Percentiles rank a stretch among this genome's conserved stretches.
Evolutionary conservation across 805 yeast species (phyloP).

Genomic region (Wickerhamomyces silvicola): DNA sequence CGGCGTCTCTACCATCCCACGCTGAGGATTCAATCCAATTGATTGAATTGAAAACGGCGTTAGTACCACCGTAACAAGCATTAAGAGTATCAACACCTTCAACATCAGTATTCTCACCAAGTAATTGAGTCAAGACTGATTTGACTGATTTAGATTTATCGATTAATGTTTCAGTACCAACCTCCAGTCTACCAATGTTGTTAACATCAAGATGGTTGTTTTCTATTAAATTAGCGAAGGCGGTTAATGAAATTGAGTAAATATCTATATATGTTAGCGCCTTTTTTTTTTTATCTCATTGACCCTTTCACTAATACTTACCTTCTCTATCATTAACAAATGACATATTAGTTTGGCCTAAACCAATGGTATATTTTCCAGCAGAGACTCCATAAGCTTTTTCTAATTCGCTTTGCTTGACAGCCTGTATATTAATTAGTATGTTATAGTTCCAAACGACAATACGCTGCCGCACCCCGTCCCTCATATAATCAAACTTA

Average conservation of each 20-base stretch:
- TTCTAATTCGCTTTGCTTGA: slow-evolving; percentile 86
- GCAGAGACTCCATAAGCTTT: slow-evolving; percentile 75
- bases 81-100: slow-evolving; percentile 96
- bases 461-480: no score
- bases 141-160: slow-evolving; percentile 97
- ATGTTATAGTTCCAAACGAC: background rate
- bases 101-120: slow-evolving; percentile 80
- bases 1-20: slow-evolving; percentile 98
- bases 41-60: slow-evolving; percentile 85
- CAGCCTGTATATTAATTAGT: slow-evolving; percentile 36
- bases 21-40: slow-evolving; percentile 94
- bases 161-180: slow-evolving; percentile 94
- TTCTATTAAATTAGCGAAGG: slow-evolving; percentile 62
- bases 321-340: slow-evolving; percentile 92
- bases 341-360: slow-evolving; percentile 98
- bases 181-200: slow-evolving; percentile 89
- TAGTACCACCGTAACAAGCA: slow-evolving; percentile 98
- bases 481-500: slow-evolving; percentile 25
- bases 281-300: background rate
- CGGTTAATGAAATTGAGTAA: slow-evolving; percentile 93
- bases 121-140: slow-evolving; percentile 90
- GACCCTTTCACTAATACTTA: slow-evolving; percentile 1
- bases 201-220: slow-evolving; percentile 79
- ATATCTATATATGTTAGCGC: slow-evolving; percentile 44
- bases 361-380: slow-evolving; percentile 97